Base-by-base conservation (phyloP, 768 basidiomycete genomes). In the Filobasidium wieringae region DNA sequence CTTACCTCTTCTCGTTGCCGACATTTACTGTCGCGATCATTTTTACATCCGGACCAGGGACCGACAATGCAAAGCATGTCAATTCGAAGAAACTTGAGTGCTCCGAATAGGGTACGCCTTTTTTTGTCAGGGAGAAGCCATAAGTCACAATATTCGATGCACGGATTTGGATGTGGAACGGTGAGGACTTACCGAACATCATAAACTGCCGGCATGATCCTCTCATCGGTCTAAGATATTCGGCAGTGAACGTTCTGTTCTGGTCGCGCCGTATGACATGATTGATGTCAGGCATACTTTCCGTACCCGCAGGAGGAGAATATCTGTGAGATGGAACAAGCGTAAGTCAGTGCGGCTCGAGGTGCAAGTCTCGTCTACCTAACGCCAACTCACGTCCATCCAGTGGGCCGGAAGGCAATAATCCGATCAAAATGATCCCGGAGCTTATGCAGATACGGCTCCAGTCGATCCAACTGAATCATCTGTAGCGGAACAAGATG, bases 51-150 rank as follows among this genome's bases (percentile, higher is more conserved):
- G 93, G 62, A 82, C 81, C 73, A 39, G 71, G 73, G 40, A 90
- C 78, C 19, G 87, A 89, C 74, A 96, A 80, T 4, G 90, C 89
- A 71, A 96, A 96, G 71, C 89, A 92, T 11, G 90, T 93, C 62
- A 93, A 78, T 74, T 97, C 93, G 66, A 87, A 88, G 74, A 96
- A 96, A 32, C 87, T 90, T 31, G 87, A 89, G 71, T 97, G 93
- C 69, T 97, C 95, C 5, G 91, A 96, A 69, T 97, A 97, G 5
- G 77, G 76, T 2, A 78, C 76, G 33, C 67, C 68, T 68, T n/a
- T n/a, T n/a, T n/a, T n/a, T n/a, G n/a, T n/a, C n/a, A n/a, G n/a
- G n/a, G n/a, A n/a, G n/a, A n/a, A n/a, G n/a, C n/a, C n/a, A 40
- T 15, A 29, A 47, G 14, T 4, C 4, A n/a, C 36, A 4, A 66